Evolutionary conservation across 2,329 filamentous ascomycete genomes (phyloP).

Genomic region (Phialophora verrucosa): DNA sequence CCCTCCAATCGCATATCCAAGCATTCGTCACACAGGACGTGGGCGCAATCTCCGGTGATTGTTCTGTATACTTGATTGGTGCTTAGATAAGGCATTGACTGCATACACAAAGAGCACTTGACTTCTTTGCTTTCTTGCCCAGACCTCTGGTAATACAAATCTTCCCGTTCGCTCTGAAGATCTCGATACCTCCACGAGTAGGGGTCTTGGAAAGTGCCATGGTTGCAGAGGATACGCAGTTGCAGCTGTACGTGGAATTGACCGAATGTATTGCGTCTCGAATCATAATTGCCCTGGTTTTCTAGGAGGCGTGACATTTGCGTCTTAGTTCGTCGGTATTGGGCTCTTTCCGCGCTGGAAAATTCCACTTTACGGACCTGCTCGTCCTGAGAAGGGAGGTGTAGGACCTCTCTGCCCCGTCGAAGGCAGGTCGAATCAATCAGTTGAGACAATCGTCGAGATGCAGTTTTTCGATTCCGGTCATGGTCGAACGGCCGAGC

Average conservation of each 20-base stretch:
- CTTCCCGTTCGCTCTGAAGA: constrained; percentile 38
- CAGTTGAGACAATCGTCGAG: constrained; percentile 39
- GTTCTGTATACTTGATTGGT: constrained; percentile 38
- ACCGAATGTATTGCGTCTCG: constrained; percentile 48
- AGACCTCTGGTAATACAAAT: constrained; percentile 37
- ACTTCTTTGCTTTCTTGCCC: constrained; percentile 41
- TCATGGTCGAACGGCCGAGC: constrained; percentile 47
- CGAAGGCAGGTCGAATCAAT: constrained; percentile 44
- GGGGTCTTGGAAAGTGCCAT: constrained; percentile 54
- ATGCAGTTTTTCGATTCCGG: constrained; percentile 34
- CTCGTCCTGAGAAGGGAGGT: constrained; percentile 42
- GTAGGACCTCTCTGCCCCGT: constrained; percentile 8
- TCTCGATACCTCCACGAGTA: constrained; percentile 51
- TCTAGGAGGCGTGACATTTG: constrained; percentile 49
- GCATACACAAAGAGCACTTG: constrained; percentile 43
- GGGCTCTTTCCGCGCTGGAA: constrained; percentile 40
- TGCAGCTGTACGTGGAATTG: constrained; percentile 57
- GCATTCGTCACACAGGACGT: constrained; percentile 47
- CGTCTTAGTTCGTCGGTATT: constrained; percentile 41
- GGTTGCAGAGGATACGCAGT: constrained; percentile 57
- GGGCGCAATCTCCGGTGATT: constrained; percentile 42
- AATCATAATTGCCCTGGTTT: constrained; percentile 44
- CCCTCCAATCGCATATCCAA: constrained; percentile 13
- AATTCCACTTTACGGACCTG: constrained; percentile 43
- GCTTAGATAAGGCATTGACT: constrained; percentile 38